A percentile compares a stretch with the other conserved stretches of the same genome.
Evolutionary conservation across 1,139 yeast species (phyloP).

Genomic region (Blastobotrys apis): DNA sequence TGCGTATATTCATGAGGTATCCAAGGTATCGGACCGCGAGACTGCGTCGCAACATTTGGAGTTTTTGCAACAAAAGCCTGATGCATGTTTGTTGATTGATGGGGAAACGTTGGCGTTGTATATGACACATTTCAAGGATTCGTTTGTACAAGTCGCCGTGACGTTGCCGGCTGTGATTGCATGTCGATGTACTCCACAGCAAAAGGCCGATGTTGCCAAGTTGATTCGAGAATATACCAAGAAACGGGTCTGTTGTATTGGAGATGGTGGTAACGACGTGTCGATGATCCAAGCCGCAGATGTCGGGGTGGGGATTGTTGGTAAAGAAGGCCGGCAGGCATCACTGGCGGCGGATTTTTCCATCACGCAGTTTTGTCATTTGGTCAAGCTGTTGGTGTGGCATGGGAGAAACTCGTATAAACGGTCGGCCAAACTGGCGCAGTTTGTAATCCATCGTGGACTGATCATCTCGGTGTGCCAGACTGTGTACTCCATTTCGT

Average conservation of each 20-base stretch:
- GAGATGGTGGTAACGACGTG: conserved; percentile 99
- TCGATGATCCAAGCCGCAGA: conserved; percentile 99
- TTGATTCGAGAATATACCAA: conserved; percentile 75
- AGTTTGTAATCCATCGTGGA: conserved; percentile 95
- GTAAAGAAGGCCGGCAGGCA: conserved; percentile 97
- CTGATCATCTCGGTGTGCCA: conserved; percentile 93
- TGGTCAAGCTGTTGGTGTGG: conserved; percentile 86
- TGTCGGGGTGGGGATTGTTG: conserved; percentile 98
- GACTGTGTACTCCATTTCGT: conserved; percentile 82
- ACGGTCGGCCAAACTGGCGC: conserved; percentile 90
- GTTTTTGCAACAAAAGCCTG: conserved; percentile 56
- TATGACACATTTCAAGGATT: conserved; percentile 56
- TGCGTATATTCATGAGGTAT: conserved; percentile 83
- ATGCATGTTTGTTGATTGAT: conserved; percentile 82
- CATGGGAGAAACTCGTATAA: conserved; percentile 97
- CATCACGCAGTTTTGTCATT: conserved; percentile 83
- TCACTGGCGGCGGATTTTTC: conserved; percentile 96
- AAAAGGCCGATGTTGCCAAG: conserved; percentile 91
- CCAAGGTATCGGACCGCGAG: conserved; percentile 47
- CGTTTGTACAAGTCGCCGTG: conserved; percentile 74
- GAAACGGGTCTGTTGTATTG: conserved; percentile 92
- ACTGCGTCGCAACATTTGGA: conserved; percentile 71
- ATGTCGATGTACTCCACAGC: conserved; percentile 98
- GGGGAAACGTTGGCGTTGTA: conserved; percentile 83
- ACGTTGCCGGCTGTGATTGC: conserved; percentile 89